These are phyloP conservation scores for Inonotus obliquus DNA, from an alignment of 1,284 basidiomycete genomes.

Conservation along the genomic window DNA sequence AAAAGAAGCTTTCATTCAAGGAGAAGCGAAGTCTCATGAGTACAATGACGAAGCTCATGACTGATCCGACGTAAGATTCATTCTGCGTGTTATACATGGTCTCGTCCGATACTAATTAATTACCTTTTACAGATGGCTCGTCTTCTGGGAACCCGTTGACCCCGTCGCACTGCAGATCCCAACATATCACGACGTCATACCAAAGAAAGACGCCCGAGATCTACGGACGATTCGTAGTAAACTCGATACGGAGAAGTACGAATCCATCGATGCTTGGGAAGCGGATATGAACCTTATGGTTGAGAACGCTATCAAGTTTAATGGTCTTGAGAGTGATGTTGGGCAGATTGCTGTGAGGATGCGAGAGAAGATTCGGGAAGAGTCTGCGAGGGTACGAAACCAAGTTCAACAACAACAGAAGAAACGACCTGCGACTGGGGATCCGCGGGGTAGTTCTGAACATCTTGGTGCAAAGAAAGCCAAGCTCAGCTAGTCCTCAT, in stretches of 20 bases:
- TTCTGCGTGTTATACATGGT: background rate
- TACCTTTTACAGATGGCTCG: slow-evolving; percentile 49
- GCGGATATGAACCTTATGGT: slow-evolving; percentile 85
- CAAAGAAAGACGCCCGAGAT: slow-evolving; percentile 84
- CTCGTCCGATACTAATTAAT: slow-evolving; percentile 13
- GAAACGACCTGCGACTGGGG: slow-evolving; percentile 13
- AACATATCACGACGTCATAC: slow-evolving; percentile 79
- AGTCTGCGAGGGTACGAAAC: background rate
- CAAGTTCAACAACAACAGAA: slow-evolving; percentile 6
- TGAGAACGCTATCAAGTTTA: slow-evolving; percentile 82
- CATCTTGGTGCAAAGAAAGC: slow-evolving; percentile 10
- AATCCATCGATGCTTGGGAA: slow-evolving; percentile 70
- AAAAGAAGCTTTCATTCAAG: slow-evolving; percentile 69
- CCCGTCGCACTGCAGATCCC: slow-evolving; percentile 75
- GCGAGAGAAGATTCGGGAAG: slow-evolving; percentile 11
- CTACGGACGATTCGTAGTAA: slow-evolving; percentile 79
- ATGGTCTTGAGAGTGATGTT: slow-evolving; percentile 75
- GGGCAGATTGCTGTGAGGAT: slow-evolving; percentile 43
- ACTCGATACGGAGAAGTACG: slow-evolving; percentile 81
- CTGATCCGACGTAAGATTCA: slow-evolving; percentile 63
- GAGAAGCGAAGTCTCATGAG: slow-evolving; percentile 81
- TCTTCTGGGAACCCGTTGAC: slow-evolving; percentile 86
- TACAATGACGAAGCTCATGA: slow-evolving; percentile 66
- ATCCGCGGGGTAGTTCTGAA: slow-evolving; percentile 6
- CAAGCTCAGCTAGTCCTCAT: slow-evolving; percentile 12